Evolutionary conservation across 2,329 filamentous ascomycete species (phyloP), one percentile per base, ranked within the genome.

Genomic region (Scleromitrula shiraiana): DNA sequence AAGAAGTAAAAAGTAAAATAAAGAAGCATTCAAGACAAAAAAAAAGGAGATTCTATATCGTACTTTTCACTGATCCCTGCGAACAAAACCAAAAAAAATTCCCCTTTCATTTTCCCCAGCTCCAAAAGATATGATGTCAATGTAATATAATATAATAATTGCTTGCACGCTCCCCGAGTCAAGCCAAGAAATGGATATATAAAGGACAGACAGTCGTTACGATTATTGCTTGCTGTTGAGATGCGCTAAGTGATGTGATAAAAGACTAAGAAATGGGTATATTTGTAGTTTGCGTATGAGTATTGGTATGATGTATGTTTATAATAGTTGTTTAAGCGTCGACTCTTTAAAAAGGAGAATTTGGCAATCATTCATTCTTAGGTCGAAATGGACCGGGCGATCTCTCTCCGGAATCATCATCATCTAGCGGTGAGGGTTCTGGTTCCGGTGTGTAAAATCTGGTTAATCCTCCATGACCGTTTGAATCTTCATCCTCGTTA

Each of bases 391-490:
- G 19, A 17, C 5, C n/a, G 12, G 15, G 33, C 17, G 33, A 37
- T 19, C 15, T 19, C 12, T 41, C 38, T 6, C 20, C 44, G 12
- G 14, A 14, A 17, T 36, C 20, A 12, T 41, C 44, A n/a, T 17
- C 15, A 23, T 5, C 36, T 10, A n/a, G 26, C 26, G 37, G 23
- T 17, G 35, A 35, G 14, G 24, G 20, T 14, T 30, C 24, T 22
- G 19, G 17, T 26, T 36, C 24, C 30, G 62, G 62, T 7, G 62
- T 63, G 44, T 46, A 46, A 27, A 46, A 46, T 19, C 29, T 46
- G 5, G 20, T 33, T 8, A n/a, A n/a, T 37, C 19, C 37, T 2
- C 26, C 41, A 15, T 53, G 55, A 35, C 49, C 48, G 24, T 42
- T 23, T 46, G 47, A 41, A 17, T 47, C 29, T 20, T 46, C 49